These are phyloP conservation scores for Leonotis leonurus DNA, from an alignment of 257 asterid species.

Conservation along the genomic window DNA sequence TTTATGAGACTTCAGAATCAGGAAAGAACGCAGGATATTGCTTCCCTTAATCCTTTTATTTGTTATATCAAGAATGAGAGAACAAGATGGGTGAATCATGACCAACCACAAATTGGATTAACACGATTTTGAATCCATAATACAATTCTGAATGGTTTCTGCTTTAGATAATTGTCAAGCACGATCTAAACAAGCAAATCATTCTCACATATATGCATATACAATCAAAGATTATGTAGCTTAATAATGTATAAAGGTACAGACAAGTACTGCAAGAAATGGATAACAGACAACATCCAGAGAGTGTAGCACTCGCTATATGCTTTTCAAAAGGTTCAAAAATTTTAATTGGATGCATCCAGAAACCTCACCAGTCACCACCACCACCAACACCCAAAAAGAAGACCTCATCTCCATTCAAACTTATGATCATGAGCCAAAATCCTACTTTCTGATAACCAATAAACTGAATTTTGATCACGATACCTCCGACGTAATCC, in stretches of 20 bases:
- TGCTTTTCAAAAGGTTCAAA: not conserved
- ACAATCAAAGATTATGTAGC: too few relatives aligned
- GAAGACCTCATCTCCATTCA: too few relatives aligned
- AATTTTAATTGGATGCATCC: not conserved
- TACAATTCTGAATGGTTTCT: not conserved
- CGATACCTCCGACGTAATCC: constrained; percentile 76
- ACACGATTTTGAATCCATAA: not conserved
- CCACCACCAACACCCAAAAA: too few relatives aligned
- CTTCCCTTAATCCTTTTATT: not conserved
- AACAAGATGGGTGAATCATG: not conserved
- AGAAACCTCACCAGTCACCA: not conserved
- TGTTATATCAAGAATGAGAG: not conserved
- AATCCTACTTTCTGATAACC: not conserved
- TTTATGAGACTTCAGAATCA: not conserved
- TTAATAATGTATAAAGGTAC: not conserved
- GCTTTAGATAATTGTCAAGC: too few relatives aligned
- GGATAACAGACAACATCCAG: not conserved
- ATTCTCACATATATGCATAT: too few relatives aligned
- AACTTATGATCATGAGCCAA: not conserved
- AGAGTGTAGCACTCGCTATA: not conserved
- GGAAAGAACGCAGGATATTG: not conserved
- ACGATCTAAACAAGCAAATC: too few relatives aligned
- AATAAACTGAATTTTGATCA: not conserved
- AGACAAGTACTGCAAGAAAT: not conserved
- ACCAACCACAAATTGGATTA: too few relatives aligned